Percentiles rank a stretch among this genome's conserved stretches.
These are phyloP conservation scores for Globisporangium irregulare DNA, from an alignment of 352 stramenopile species.

Conservation along the genomic window DNA sequence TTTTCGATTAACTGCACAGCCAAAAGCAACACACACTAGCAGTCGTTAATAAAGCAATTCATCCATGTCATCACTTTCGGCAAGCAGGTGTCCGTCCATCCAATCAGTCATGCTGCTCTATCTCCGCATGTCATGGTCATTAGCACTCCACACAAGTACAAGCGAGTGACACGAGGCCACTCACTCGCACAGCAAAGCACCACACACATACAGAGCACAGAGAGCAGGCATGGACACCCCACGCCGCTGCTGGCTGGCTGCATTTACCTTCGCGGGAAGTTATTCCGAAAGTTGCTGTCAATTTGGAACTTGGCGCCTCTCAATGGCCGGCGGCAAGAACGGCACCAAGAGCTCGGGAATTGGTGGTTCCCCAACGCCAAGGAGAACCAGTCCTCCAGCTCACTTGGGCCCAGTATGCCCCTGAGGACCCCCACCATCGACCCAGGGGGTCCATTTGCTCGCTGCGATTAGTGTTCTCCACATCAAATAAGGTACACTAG, in stretches of 20 bases:
- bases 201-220: slow-evolving; percentile 7
- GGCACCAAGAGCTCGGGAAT: slow-evolving; percentile 37
- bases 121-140: not conserved
- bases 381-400: slow-evolving; percentile 63
- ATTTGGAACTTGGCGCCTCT: slow-evolving; percentile 84
- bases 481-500: not conserved
- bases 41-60: slow-evolving; percentile 9
- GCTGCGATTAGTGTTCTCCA: slow-evolving; percentile 1
- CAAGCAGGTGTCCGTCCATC: not conserved
- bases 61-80: not conserved
- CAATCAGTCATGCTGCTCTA: not conserved
- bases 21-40: slow-evolving; percentile 1
- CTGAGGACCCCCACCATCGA: slow-evolving; percentile 21
- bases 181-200: not conserved
- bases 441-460: slow-evolving; percentile 3
- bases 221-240: not conserved
- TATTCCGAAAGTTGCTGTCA: slow-evolving; percentile 87
- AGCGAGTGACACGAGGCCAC: not conserved
- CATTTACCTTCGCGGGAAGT: slow-evolving; percentile 70
- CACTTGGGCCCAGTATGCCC: slow-evolving; percentile 64
- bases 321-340: slow-evolving; percentile 30
- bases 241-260: not conserved
- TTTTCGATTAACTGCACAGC: slow-evolving; percentile 65
- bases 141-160: not conserved
- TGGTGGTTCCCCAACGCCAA: slow-evolving; percentile 82